Percentiles rank a stretch among this genome's conserved stretches.
Conservation (phyloP, 805 yeast genomes). For the Monosporozyma solicola region DNA sequence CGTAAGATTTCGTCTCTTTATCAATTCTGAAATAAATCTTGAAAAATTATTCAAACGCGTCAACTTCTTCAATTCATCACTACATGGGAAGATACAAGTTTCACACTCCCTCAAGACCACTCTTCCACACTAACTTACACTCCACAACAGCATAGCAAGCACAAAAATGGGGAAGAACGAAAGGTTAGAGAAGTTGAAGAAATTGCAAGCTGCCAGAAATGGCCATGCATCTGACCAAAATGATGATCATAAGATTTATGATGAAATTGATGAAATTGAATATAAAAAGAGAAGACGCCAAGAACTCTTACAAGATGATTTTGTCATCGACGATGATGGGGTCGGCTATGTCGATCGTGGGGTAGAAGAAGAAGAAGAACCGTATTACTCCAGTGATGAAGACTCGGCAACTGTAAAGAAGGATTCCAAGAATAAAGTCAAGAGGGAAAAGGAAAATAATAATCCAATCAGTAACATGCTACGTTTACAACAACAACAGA, state of each 20-base stretch:
- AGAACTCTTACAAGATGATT: slow-evolving; percentile 79
- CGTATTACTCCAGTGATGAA: slow-evolving; percentile 51
- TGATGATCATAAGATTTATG: slow-evolving; percentile 55
- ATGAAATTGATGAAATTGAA: slow-evolving; percentile 75
- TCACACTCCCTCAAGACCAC: no score
- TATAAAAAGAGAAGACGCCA: slow-evolving; percentile 70
- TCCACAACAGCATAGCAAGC: background rate
- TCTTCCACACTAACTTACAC: no score
- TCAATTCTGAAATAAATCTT: no score
- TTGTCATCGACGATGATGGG: slow-evolving; percentile 90
- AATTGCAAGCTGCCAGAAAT: slow-evolving; percentile 49
- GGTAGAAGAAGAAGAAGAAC: slow-evolving; percentile 73
- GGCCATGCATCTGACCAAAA: slow-evolving; percentile 31
- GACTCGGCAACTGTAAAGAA: background rate
- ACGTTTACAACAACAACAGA: slow-evolving; percentile 33
- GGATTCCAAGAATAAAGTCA: slow-evolving; percentile 16
- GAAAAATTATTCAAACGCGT: background rate
- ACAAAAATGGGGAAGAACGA: slow-evolving; percentile 32
- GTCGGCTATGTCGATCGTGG: slow-evolving; percentile 93
- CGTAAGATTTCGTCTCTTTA: background rate
- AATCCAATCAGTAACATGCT: slow-evolving; percentile 37
- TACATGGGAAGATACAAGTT: no score
- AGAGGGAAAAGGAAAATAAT: slow-evolving; percentile 7
- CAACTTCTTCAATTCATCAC: no score
- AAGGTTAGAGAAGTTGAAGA: slow-evolving; percentile 51